These are phyloP conservation scores for Besnoitia besnoiti DNA, from an alignment of 169 alveolate species.

Conservation along the genomic window DNA sequence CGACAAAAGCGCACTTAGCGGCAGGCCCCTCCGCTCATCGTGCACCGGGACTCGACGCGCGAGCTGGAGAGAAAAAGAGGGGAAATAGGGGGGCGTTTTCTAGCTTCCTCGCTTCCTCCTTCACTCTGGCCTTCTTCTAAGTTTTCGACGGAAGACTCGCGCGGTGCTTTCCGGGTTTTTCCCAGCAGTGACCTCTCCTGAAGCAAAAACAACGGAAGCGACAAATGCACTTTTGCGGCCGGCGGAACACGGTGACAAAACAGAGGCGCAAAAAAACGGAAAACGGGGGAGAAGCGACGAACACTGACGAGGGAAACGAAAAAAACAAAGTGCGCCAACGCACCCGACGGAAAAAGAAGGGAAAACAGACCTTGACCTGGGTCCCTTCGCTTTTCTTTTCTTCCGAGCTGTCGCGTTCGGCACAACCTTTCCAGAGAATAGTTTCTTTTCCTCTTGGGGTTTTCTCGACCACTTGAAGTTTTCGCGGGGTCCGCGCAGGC, in stretches of 20 bases:
- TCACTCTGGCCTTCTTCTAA: no score
- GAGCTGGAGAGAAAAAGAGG: background rate
- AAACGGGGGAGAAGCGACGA: background rate
- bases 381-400: background rate
- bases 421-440: background rate
- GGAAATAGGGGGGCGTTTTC: background rate
- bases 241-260: background rate
- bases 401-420: background rate
- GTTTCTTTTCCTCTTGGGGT: background rate
- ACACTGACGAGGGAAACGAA: no score
- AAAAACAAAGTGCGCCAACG: background rate
- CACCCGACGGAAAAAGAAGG: background rate
- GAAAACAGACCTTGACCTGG: no score
- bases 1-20: background rate
- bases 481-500: background rate
- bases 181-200: background rate
- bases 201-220: background rate
- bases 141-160: background rate
- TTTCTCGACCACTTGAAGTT: no score
- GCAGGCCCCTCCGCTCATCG: background rate
- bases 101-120: background rate
- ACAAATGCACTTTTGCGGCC: background rate
- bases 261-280: background rate
- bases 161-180: background rate
- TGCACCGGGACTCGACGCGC: background rate